Percentiles rank a stretch among this genome's conserved stretches.
Conservation (phyloP, 1,284 basidiomycete genomes). For the Coriolopsis trogii region DNA sequence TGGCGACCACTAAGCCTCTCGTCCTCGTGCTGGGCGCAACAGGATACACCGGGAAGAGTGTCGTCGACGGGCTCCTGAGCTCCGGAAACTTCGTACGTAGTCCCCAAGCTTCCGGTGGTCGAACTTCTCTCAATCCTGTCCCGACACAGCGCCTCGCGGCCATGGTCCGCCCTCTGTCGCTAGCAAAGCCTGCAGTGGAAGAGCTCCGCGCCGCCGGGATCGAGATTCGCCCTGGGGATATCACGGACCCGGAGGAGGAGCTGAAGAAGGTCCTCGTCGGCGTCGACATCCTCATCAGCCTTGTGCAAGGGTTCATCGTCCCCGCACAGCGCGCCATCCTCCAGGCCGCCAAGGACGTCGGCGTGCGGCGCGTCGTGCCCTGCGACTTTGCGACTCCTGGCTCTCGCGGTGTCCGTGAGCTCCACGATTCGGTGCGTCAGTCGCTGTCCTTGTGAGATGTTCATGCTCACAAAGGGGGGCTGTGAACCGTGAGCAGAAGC, state of each 20-base stretch:
- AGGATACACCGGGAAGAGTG: conserved; percentile 17
- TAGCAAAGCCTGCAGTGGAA: too few species aligned
- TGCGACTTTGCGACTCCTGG: conserved; percentile 21
- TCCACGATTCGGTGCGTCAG: conserved; percentile 20
- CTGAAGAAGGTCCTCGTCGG: conserved; percentile 17
- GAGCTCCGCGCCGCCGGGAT: conserved; percentile 13
- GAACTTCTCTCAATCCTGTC: too few species aligned
- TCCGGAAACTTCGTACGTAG: conserved; percentile 13
- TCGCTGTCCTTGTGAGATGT: too few species aligned
- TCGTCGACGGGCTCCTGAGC: conserved; percentile 16
- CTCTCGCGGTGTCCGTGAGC: conserved; percentile 4
- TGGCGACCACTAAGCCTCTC: too few species aligned
- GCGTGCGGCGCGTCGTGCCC: conserved; percentile 20
- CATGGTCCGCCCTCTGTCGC: too few species aligned
- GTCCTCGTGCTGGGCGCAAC: conserved; percentile 25
- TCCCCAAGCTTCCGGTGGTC: too few species aligned
- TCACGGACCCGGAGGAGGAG: conserved; percentile 12
- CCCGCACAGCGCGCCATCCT: conserved; percentile 20
- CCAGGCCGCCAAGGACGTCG: conserved; percentile 20
- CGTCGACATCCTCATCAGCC: conserved; percentile 23
- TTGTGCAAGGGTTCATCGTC: conserved; percentile 3
- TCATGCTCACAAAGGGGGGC: too few species aligned
- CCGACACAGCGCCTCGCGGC: too few species aligned
- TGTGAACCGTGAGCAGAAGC: conserved; percentile 19
- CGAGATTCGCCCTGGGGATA: conserved; percentile 23